These are phyloP conservation scores for Botryosphaeria dothidea DNA, from an alignment of 2,329 filamentous ascomycete genomes.

Conservation along the genomic window DNA sequence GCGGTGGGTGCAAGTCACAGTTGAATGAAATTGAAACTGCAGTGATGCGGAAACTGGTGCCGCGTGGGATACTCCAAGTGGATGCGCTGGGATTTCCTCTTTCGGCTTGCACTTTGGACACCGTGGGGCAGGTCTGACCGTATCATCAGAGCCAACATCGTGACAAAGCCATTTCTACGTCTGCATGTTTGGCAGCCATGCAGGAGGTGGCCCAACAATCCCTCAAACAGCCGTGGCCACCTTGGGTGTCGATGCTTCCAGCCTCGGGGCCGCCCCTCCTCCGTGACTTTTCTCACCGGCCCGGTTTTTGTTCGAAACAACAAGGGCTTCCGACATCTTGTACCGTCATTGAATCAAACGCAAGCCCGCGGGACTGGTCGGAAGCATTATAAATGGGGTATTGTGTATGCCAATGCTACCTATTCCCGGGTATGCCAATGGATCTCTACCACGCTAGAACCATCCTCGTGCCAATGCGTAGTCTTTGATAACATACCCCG, in stretches of 20 bases:
- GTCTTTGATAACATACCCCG: conserved; percentile 6
- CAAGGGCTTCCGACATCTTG: background rate
- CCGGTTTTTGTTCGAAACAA: background rate
- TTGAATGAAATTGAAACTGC: background rate
- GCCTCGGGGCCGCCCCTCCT: background rate
- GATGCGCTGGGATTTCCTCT: background rate
- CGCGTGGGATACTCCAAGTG: background rate
- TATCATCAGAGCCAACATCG: background rate
- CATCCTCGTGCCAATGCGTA: conserved; percentile 11
- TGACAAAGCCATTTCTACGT: background rate
- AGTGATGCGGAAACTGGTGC: conserved; percentile 10
- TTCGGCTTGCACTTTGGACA: background rate
- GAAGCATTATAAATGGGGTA: conserved; percentile 13
- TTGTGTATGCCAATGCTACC: conserved; percentile 15
- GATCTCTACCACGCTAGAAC: conserved; percentile 16
- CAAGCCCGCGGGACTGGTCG: background rate
- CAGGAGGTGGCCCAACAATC: background rate
- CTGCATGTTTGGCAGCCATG: background rate
- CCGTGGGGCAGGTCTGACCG: background rate
- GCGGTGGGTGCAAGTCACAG: background rate
- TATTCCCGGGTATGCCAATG: conserved; percentile 16
- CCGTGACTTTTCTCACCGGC: background rate
- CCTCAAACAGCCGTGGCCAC: background rate
- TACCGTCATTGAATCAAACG: background rate
- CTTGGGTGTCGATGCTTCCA: conserved; percentile 3